These are phyloP conservation scores for Sesbania bispinosa DNA, from an alignment of 306 rosid genomes.

Conservation along the genomic window DNA sequence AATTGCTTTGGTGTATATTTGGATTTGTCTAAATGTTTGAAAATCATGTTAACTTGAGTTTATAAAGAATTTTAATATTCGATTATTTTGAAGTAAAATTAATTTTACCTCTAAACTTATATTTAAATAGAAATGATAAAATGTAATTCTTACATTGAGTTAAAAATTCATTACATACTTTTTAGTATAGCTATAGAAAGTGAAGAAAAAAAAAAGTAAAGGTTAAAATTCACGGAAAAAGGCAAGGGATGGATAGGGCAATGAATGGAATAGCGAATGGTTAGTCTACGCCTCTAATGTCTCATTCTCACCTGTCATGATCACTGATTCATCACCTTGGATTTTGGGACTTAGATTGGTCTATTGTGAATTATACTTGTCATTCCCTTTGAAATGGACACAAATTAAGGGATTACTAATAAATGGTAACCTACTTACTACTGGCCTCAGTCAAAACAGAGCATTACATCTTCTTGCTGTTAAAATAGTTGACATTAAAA, in stretches of 20 bases:
- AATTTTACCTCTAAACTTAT: too few species aligned
- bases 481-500: background rate
- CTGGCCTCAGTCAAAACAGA: background rate
- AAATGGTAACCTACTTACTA: background rate
- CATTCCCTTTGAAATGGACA: constrained; percentile 18
- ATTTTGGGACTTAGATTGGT: constrained; percentile 2
- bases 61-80: too few species aligned
- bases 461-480: background rate
- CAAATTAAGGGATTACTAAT: background rate
- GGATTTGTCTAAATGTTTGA: too few species aligned
- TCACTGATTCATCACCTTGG: constrained; percentile 17
- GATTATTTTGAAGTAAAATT: too few species aligned
- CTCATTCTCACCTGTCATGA: constrained; percentile 16
- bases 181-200: background rate
- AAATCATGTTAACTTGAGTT: too few species aligned
- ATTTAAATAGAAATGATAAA: too few species aligned
- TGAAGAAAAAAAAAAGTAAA: background rate
- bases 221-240: background rate
- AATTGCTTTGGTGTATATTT: too few species aligned
- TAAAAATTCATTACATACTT: too few species aligned
- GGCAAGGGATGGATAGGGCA: background rate
- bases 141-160: too few species aligned
- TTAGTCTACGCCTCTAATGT: constrained; percentile 10
- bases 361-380: background rate
- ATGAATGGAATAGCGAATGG: background rate